Base-by-base conservation (phyloP, 2,329 filamentous ascomycete species). In the Fusarium duplospermum region DNA sequence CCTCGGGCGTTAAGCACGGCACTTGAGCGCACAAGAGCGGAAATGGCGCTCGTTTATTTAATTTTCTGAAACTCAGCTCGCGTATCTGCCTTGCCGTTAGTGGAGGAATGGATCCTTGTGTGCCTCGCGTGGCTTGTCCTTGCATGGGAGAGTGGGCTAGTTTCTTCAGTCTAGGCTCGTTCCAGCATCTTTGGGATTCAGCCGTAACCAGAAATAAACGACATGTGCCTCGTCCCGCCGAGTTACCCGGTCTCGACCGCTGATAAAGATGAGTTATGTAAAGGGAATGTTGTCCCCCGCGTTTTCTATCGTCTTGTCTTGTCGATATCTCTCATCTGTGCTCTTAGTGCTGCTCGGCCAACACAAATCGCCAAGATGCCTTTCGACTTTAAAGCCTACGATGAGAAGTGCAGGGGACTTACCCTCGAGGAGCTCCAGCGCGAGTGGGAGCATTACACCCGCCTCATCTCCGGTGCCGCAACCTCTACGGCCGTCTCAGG, bases 401-500 rank as follows among this genome's bases (percentile, higher is more conserved):
- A 84, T 52, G 74, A 77, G 13, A 84, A 84, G 67, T 85, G 83
- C 75, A 76, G 78, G 36, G 79, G 70, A 16, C 76, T 85, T 29
- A 80, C 79, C 2, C 75, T 80, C 4, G 81, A 84, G 35, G 80
- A 83, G 35, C 80, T 85, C 14, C 83, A 84, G 52, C 76, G 79
- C 20, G 83, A 84, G 71, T 85, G 84, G 83, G 79, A 85, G 64
- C 84, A 85, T 71, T 85, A 85, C 54, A 84, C 83, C 6, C 81
- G 84, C 18, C 80, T 84, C 4, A 80, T 85, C 9, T 79, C 83
- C 0, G 81, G 83, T 14, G 83, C 82, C 38, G 82, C 84, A 6
- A 85, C 83, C 0, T 83, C 79, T 6, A 84, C 82, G n/a, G 81
- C 82, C 0, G 80, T 84, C 5, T 83, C 82, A 3, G 82, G 83